Percentiles rank a stretch among this genome's conserved stretches.
These are phyloP conservation scores for Dothistroma pini DNA, from an alignment of 2,329 filamentous ascomycete genomes.

Conservation along the genomic window DNA sequence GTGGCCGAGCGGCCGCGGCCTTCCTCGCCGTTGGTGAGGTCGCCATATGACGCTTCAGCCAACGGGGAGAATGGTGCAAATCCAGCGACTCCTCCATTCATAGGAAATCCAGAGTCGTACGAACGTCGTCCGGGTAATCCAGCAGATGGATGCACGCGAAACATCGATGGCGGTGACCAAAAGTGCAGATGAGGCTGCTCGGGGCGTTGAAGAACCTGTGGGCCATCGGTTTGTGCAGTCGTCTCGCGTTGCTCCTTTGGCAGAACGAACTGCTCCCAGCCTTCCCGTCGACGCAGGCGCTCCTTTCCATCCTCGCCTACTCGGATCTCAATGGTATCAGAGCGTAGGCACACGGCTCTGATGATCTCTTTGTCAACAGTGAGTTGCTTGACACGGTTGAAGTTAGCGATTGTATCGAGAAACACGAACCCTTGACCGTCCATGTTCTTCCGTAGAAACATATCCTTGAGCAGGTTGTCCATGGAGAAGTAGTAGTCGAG, in stretches of 20 bases:
- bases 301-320: slow-evolving; percentile 73
- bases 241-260: slow-evolving; percentile 67
- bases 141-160: slow-evolving; percentile 26
- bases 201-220: slow-evolving; percentile 44
- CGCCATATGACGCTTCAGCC: slow-evolving; percentile 18
- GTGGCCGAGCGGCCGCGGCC: slow-evolving; percentile 29
- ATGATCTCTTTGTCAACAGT: slow-evolving; percentile 70
- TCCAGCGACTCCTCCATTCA: slow-evolving; percentile 27
- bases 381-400: slow-evolving; percentile 75
- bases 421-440: slow-evolving; percentile 90
- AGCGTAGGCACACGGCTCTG: slow-evolving; percentile 69
- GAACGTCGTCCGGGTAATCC: slow-evolving; percentile 23
- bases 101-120: slow-evolving; percentile 25
- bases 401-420: slow-evolving; percentile 73
- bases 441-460: slow-evolving; percentile 86
- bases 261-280: slow-evolving; percentile 78
- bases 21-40: slow-evolving; percentile 28
- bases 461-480: slow-evolving; percentile 91
- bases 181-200: slow-evolving; percentile 39
- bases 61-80: slow-evolving; percentile 23
- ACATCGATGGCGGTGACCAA: slow-evolving; percentile 23
- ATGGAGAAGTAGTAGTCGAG: slow-evolving; percentile 93
- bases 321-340: slow-evolving; percentile 69
- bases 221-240: slow-evolving; percentile 70
- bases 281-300: slow-evolving; percentile 68